Evolutionary conservation across 306 rosid species (phyloP), one percentile per base, ranked within the genome.

Genomic region (Cucurbita maxima): DNA sequence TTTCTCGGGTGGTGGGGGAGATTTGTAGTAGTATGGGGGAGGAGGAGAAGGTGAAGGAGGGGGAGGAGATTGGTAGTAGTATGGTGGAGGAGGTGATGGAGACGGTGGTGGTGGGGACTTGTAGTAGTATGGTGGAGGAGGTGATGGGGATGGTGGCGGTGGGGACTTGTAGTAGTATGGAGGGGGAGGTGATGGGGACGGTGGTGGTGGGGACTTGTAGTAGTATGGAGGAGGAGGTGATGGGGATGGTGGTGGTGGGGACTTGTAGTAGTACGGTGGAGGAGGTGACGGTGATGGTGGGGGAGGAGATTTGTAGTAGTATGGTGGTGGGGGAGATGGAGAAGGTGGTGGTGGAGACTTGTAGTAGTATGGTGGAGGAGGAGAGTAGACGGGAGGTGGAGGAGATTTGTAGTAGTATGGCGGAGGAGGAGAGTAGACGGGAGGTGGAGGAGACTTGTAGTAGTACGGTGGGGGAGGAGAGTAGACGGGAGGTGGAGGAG

Each of bases 71-170:
- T 66, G 5, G 54, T 66, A 66, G 43, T 76, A 70, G 52, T 81
- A 78, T 50, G 78, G 76, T 5, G 87, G 87, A 10, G 82, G 77
- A 10, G 83, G 83, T 9, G 51, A 38, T 0, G 62, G 78, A 22
- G 6, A 75, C 0, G 86, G 87, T 1, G 89, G 92, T 22, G 92
- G 92, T 25, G 92, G 91, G 0, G 89, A 82, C 41, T 75, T 85
- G 73, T 83, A 83, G 1, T 55, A 20, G 48, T 82, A 83, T 10
- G 72, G 69, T 16, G 86, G 88, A 14, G 89, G 73, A 20, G 85
- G 88, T 5, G 88, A 81, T 1, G 83, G 78, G 0, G 82, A 41
- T 0, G 85, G 22, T 76, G 75, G 37, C 36, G 55, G 73, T 0
- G 71, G 71, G 0, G 71, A 64, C 3, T 18, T 63, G 71, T 81